Base-by-base conservation (phyloP, 192 early-diverging fungal species). In the Coemansia sp. region DNA sequence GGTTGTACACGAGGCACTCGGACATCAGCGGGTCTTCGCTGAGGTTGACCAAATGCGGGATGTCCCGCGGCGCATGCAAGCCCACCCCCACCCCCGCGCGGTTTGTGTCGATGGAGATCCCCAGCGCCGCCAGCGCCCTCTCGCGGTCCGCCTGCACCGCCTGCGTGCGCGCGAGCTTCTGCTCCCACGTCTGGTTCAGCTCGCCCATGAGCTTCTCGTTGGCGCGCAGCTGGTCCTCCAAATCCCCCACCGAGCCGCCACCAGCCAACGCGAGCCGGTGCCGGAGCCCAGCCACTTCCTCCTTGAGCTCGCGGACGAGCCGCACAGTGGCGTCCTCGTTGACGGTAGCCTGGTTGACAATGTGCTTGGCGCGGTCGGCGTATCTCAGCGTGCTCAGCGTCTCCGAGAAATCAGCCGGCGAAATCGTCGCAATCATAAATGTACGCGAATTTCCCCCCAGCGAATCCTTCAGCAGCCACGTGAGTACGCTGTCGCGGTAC, bases 21-120 rank as follows among this genome's bases (percentile, higher is more conserved):
- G 91, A 91, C 90, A 93, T 91, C 16, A 92, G 84, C 54, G 94
- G 92, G 70, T 97, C 92, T 70, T 95, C 94, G 69, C 91, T 94
- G 24, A 94, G 86, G 66, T 95, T 97, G 63, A 97, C 87, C 51
- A 97, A 78, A 75, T 97, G 93, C 31, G 95, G 93, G 37, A 89
- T 85, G 36, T 87, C 87, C 56, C 90, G 89, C 6, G 95, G 93
- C 10, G 89, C 87, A 65, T 88, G 87, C 4, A 95, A 81, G 13
- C 93, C 94, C 11, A 93, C 83, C 24, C 76, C 80, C n/a, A 48
- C 3, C 0, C 75, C 80, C n/a, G 62, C 72, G 27, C 84, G 71
- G 66, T 88, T 85, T 46, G 90, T 85, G 39, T 91, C 92, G 1
- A 94, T 77, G 5, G 84, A 72, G 39, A 94, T 93, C 31, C 93